Conservation (phyloP, 2,329 filamentous ascomycete species). For the Monosporascus sp. region DNA sequence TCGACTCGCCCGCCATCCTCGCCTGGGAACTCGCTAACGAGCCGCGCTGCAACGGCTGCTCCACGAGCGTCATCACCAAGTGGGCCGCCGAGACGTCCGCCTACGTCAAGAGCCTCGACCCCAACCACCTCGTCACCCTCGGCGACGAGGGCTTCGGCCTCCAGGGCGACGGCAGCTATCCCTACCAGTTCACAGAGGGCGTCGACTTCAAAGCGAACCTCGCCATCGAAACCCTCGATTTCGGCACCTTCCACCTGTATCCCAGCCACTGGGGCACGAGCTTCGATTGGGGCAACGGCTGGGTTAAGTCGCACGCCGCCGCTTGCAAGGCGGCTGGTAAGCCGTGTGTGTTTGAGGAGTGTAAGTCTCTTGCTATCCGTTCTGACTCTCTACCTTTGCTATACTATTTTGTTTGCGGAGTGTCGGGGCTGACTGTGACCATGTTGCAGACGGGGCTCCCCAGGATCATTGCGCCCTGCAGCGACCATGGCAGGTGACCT, state of each 20-base stretch:
- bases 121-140: constrained; percentile 57
- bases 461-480: constrained; percentile 25
- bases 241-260: constrained; percentile 34
- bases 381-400: neutral
- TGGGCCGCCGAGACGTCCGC: constrained; percentile 54
- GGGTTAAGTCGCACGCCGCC: constrained; percentile 32
- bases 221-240: constrained; percentile 20
- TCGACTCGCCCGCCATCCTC: constrained; percentile 41
- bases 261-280: constrained; percentile 30
- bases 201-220: constrained; percentile 36
- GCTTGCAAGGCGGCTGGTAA: constrained; percentile 34
- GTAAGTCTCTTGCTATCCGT: constrained; percentile 21
- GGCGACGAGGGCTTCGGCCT: constrained; percentile 52
- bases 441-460: constrained; percentile 17
- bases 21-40: constrained; percentile 52
- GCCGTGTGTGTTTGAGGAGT: constrained; percentile 36
- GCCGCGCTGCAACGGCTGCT: constrained; percentile 54
- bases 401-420: neutral
- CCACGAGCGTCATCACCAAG: constrained; percentile 45
- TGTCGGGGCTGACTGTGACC: neutral
- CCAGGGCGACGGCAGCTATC: constrained; percentile 45
- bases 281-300: constrained; percentile 30
- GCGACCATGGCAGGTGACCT: constrained; percentile 23
- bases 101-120: constrained; percentile 61
- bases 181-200: constrained; percentile 47